A percentile compares a stretch with the other conserved stretches of the same genome.
These are phyloP conservation scores for Hyphopichia pseudoburtonii DNA, from an alignment of 1,139 yeast species.

Conservation along the genomic window DNA sequence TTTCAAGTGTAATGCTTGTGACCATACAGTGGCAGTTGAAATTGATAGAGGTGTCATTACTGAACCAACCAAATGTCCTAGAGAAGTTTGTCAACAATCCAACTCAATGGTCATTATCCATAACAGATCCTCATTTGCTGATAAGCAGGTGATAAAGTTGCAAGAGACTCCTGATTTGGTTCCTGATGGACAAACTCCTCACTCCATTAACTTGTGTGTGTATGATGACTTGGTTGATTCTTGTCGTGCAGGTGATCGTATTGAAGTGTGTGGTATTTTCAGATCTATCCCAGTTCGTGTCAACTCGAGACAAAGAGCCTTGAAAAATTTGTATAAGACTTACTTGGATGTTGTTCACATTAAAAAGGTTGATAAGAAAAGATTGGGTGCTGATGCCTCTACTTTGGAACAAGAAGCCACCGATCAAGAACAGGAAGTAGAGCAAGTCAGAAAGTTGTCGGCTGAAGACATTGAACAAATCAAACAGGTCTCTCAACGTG, in stretches of 20 bases:
- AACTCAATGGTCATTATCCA: constrained; percentile 91
- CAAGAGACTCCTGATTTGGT: constrained; percentile 98
- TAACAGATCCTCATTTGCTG: constrained; percentile 89
- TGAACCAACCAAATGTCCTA: constrained; percentile 91
- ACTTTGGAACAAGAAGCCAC: constrained; percentile 49
- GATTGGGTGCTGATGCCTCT: constrained; percentile 78
- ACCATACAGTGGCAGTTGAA: constrained; percentile 87
- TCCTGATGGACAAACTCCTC: constrained; percentile 99
- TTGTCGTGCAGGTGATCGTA: constrained; percentile 95
- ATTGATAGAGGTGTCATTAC: constrained; percentile 93
- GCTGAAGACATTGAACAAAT: constrained; percentile 70
- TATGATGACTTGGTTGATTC: constrained; percentile 95
- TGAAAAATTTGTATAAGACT: constrained; percentile 85
- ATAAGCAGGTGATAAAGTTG: constrained; percentile 87
- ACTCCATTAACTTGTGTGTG: constrained; percentile 88
- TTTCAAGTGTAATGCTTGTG: constrained; percentile 93
- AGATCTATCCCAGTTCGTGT: constrained; percentile 90
- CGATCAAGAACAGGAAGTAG: constrained; percentile 67
- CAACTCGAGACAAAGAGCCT: constrained; percentile 79
- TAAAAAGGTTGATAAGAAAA: constrained; percentile 77
- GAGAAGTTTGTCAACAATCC: constrained; percentile 79
- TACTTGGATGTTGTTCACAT: constrained; percentile 93
- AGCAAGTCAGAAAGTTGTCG: constrained; percentile 69
- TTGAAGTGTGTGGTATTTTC: constrained; percentile 94
- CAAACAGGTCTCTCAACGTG: constrained; percentile 59